Conservation (phyloP, 2,329 filamentous ascomycete genomes). For the Nannizzia gypsea region DNA sequence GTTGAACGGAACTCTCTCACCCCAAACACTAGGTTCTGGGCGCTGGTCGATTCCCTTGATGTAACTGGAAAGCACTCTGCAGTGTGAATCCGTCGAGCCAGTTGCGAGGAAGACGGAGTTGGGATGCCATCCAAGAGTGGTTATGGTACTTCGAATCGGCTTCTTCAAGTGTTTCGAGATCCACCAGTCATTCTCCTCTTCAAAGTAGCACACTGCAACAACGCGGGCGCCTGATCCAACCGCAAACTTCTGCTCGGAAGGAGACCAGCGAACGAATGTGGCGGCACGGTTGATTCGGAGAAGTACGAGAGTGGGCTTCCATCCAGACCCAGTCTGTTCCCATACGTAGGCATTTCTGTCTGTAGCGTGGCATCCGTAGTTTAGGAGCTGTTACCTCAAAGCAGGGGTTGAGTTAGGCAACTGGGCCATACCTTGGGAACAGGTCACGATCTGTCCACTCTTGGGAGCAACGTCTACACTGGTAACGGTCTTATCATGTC, state of each 20-base stretch:
- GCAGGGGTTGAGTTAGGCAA: too few species aligned
- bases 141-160: conserved; percentile 94
- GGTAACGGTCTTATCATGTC: conserved; percentile 94
- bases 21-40: conserved; percentile 81
- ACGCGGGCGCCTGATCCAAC: conserved; percentile 91
- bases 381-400: background rate
- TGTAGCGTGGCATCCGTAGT: conserved; percentile 26
- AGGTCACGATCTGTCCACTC: conserved; percentile 89
- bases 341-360: conserved; percentile 97
- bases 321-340: conserved; percentile 84
- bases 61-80: conserved; percentile 86
- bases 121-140: conserved; percentile 89
- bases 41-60: conserved; percentile 87
- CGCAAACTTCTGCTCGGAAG: conserved; percentile 92
- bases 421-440: conserved; percentile 79
- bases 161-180: conserved; percentile 99
- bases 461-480: conserved; percentile 88
- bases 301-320: conserved; percentile 93
- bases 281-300: conserved; percentile 94
- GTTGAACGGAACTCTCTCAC: conserved; percentile 91
- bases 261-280: conserved; percentile 94
- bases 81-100: conserved; percentile 94
- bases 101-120: conserved; percentile 92
- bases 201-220: conserved; percentile 96
- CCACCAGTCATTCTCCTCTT: conserved; percentile 99